Percentiles rank a stretch among this genome's conserved stretches.
phyloP scores from a whole-genome alignment of 495 filamentous ascomycete species.

The Astrothelium subdiscretum region DNA sequence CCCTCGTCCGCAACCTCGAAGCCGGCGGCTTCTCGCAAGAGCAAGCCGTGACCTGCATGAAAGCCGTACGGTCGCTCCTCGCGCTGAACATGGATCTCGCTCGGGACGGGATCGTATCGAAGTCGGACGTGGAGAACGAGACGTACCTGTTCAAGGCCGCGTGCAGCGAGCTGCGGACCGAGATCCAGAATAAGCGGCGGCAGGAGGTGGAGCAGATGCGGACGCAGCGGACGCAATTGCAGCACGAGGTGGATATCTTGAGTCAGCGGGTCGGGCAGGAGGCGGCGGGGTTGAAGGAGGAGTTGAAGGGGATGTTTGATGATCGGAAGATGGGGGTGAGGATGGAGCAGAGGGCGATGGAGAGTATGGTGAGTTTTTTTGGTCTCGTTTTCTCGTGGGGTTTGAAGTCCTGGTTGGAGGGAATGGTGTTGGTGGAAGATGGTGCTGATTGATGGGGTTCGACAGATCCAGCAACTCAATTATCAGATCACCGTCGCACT shows the following conservation, averaged over 20 bases:
- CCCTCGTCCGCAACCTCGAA: constrained; percentile 65
- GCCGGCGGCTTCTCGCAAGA: constrained; percentile 52
- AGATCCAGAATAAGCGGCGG: constrained; percentile 47
- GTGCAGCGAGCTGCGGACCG: constrained; percentile 80
- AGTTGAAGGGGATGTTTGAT: constrained; percentile 89
- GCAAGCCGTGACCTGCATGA: constrained; percentile 76
- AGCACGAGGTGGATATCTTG: constrained; percentile 89
- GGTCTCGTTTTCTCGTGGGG: constrained; percentile 11
- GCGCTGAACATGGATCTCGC: constrained; percentile 71
- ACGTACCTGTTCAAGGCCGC: constrained; percentile 89
- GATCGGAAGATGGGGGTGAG: constrained; percentile 87
- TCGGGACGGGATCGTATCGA: constrained; percentile 59
- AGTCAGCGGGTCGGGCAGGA: constrained; percentile 75
- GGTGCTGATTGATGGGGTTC: not conserved
- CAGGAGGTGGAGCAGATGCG: constrained; percentile 58
- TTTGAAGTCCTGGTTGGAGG: not conserved
- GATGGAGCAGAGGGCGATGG: constrained; percentile 71
- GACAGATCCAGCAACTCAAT: constrained; percentile 80
- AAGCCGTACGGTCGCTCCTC: constrained; percentile 65
- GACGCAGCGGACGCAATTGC: constrained; percentile 68
- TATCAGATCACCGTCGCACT: constrained; percentile 84
- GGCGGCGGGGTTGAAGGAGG: constrained; percentile 66
- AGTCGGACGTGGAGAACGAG: constrained; percentile 73
- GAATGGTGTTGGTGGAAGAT: not conserved
- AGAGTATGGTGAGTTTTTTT: constrained; percentile 46